Conservation (phyloP, 495 filamentous ascomycete genomes). For the Oidiodendron maius region DNA sequence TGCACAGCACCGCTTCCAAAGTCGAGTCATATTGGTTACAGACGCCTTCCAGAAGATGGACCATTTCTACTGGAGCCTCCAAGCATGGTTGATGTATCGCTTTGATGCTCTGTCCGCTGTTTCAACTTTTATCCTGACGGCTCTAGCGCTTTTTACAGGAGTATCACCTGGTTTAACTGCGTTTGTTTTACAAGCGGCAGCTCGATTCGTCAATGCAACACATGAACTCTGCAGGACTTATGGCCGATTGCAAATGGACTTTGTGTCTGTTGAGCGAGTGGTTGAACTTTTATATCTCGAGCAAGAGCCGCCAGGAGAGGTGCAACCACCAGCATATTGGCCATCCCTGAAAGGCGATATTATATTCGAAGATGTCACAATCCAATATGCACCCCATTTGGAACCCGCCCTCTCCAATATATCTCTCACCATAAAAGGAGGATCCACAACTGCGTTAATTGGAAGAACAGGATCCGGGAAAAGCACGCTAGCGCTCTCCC, state of each 20-base stretch:
- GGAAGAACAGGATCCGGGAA: constrained; percentile 55
- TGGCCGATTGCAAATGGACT: constrained; percentile 81
- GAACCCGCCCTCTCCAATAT: constrained; percentile 61
- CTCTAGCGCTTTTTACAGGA: constrained; percentile 61
- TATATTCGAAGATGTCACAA: constrained; percentile 66
- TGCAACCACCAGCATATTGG: constrained; percentile 70
- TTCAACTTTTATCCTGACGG: constrained; percentile 65
- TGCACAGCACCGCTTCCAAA: constrained; percentile 68
- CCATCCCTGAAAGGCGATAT: constrained; percentile 63
- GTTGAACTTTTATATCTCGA: constrained; percentile 72
- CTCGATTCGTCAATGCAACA: constrained; percentile 60
- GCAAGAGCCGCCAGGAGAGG: constrained; percentile 59
- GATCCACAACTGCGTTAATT: constrained; percentile 45
- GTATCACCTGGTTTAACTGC: constrained; percentile 69
- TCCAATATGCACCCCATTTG: constrained; percentile 71
- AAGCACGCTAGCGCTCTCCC: constrained; percentile 57
- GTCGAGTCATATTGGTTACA: constrained; percentile 64
- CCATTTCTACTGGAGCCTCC: constrained; percentile 85
- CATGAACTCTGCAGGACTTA: constrained; percentile 69
- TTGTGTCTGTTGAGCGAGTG: constrained; percentile 79
- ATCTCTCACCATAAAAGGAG: constrained; percentile 63
- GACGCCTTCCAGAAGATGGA: constrained; percentile 89
- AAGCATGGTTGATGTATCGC: constrained; percentile 74
- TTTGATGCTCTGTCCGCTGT: constrained; percentile 65
- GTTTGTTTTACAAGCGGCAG: constrained; percentile 62